Evolutionary conservation across 306 rosid species (phyloP).

Genomic region (Corylus heterophylla): DNA sequence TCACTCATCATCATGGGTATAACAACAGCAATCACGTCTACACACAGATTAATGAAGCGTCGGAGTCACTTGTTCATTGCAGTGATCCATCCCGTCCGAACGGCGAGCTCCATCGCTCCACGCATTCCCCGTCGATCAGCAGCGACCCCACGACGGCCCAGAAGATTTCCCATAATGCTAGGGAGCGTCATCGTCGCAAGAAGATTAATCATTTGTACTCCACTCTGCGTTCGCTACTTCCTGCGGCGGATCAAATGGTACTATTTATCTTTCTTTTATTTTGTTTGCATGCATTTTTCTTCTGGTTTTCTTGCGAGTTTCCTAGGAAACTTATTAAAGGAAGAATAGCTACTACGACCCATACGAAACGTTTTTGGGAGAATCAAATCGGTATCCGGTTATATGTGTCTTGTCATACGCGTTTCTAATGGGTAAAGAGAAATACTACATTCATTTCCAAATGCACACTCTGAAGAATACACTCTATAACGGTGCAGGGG

Average conservation of each 20-base stretch:
- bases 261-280: background rate
- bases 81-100: background rate
- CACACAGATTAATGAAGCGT: background rate
- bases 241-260: constrained; percentile 58
- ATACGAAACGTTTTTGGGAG: too few relatives aligned
- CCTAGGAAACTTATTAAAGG: background rate
- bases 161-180: constrained; percentile 81
- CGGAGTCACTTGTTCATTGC: background rate
- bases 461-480: too few relatives aligned
- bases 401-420: too few relatives aligned
- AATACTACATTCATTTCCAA: too few relatives aligned
- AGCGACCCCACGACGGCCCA: constrained; percentile 27
- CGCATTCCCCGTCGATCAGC: background rate
- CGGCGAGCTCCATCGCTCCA: background rate
- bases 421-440: too few relatives aligned
- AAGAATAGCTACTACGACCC: too few relatives aligned
- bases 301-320: background rate
- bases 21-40: background rate
- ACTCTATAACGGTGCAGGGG: too few relatives aligned
- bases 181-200: constrained; percentile 85
- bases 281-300: background rate
- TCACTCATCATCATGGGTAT: background rate
- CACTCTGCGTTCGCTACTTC: constrained; percentile 72
- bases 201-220: constrained; percentile 64
- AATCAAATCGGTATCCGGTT: too few relatives aligned